Conservation (phyloP, 2,329 filamentous ascomycete genomes). For the Monosporascus sp. region DNA sequence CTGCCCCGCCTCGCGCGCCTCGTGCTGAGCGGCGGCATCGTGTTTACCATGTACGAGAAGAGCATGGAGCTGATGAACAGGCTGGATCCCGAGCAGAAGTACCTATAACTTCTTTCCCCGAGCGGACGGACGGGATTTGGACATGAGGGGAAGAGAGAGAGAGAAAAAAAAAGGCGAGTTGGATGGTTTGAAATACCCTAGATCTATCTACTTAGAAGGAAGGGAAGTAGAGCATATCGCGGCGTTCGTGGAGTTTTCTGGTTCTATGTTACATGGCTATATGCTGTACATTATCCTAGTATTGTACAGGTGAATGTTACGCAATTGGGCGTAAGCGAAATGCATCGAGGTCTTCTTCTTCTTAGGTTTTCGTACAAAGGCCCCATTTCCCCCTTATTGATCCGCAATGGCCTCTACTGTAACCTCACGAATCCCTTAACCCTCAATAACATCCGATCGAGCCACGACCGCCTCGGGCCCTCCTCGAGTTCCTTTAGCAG, state of each 20-base stretch:
- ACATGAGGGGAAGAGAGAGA: neutral
- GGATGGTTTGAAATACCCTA: neutral
- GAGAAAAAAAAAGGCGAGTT: constrained; percentile 1
- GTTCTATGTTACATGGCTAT: too few species aligned
- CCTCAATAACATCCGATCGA: constrained; percentile 46
- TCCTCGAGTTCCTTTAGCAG: constrained; percentile 57
- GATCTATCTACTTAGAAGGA: constrained; percentile 8
- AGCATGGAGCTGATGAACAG: constrained; percentile 80
- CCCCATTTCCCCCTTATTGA: too few species aligned
- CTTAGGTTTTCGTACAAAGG: too few species aligned
- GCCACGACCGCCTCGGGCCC: constrained; percentile 52
- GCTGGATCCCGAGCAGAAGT: constrained; percentile 77
- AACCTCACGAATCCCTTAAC: constrained; percentile 56
- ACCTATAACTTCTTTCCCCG: constrained; percentile 51
- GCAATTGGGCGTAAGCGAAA: too few species aligned
- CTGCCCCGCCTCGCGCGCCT: constrained; percentile 77
- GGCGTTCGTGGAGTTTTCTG: neutral
- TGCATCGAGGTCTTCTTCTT: too few species aligned
- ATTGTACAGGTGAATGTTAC: too few species aligned
- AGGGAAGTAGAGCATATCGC: neutral
- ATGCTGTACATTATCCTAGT: too few species aligned
- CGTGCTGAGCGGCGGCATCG: constrained; percentile 89
- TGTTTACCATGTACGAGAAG: constrained; percentile 99
- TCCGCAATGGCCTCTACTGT: constrained; percentile 29
- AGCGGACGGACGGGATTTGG: neutral